Evolutionary conservation across 495 filamentous ascomycete genomes (phyloP).

Genomic region (Talaromyces liani): DNA sequence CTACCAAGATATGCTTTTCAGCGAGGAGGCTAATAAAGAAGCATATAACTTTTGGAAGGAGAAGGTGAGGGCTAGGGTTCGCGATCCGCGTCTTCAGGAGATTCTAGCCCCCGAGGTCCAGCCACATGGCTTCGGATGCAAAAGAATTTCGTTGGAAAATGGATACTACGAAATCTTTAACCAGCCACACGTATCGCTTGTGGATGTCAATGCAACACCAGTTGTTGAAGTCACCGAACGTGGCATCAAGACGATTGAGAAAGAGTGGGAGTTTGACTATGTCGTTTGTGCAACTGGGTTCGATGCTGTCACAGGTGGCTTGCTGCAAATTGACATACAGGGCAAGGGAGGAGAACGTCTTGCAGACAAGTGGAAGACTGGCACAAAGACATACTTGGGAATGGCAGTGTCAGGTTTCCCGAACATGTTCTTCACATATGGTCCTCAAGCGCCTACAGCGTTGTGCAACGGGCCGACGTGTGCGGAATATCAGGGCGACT

Average conservation of each 20-base stretch:
- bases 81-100: conserved; percentile 21
- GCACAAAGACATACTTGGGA: conserved; percentile 21
- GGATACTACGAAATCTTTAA: conserved; percentile 32
- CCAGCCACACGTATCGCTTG: conserved; percentile 23
- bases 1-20: conserved; percentile 42
- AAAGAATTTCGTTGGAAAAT: conserved; percentile 22
- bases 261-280: conserved; percentile 30
- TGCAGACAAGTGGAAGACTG: conserved; percentile 18
- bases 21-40: conserved; percentile 32
- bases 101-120: conserved; percentile 22
- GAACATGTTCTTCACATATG: conserved; percentile 29
- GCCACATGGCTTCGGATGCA: conserved; percentile 18
- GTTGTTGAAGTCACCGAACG: conserved; percentile 16
- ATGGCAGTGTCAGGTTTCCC: conserved; percentile 21
- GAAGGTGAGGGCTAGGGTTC: conserved; percentile 21
- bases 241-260: conserved; percentile 30
- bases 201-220: conserved; percentile 22
- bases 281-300: conserved; percentile 31
- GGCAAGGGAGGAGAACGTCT: conserved; percentile 16
- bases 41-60: not conserved
- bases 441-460: conserved; percentile 20
- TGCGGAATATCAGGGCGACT: conserved; percentile 11
- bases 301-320: conserved; percentile 26
- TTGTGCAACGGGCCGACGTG: not conserved
- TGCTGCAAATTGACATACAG: conserved; percentile 23